Conservation (phyloP, 73 alveolate genomes). For the Paramecium primaurelia region DNA sequence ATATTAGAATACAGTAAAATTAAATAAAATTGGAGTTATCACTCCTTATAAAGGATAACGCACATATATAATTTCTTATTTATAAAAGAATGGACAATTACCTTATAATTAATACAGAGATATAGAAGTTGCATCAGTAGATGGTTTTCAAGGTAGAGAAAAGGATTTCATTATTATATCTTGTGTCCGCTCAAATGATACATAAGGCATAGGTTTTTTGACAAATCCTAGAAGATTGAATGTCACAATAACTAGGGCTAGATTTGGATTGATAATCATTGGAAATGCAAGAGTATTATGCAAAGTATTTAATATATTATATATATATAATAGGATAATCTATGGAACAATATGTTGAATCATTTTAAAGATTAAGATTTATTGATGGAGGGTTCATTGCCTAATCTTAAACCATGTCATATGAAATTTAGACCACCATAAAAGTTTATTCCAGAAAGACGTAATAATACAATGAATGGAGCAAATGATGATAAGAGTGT, state of each 20-base stretch:
- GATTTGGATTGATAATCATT: conserved; percentile 96
- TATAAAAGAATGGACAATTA: conserved; percentile 69
- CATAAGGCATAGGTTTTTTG: conserved; percentile 95
- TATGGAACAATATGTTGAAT: conserved; percentile 93
- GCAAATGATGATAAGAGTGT: conserved; percentile 34
- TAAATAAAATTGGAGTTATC: conserved; percentile 96
- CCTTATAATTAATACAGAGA: conserved; percentile 69
- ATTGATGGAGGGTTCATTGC: conserved; percentile 95
- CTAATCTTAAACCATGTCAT: conserved; percentile 70
- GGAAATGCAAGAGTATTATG: conserved; percentile 97
- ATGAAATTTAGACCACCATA: conserved; percentile 70
- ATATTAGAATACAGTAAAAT: conserved; percentile 87
- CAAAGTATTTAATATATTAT: not conserved
- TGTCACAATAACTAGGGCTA: conserved; percentile 99
- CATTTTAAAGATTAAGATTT: conserved; percentile 94
- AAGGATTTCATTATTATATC: conserved; percentile 98
- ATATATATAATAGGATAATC: conserved; percentile 6
- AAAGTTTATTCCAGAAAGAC: conserved; percentile 70
- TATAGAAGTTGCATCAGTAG: conserved; percentile 96
- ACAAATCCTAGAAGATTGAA: conserved; percentile 99
- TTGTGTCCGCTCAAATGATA: conserved; percentile 98
- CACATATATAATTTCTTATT: conserved; percentile 84
- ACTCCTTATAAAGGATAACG: conserved; percentile 99
- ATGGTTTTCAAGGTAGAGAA: conserved; percentile 99
- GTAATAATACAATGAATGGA: conserved; percentile 22